phyloP scores from a whole-genome alignment of 2,329 filamentous ascomycete species.

The Diaporthe sp. region DNA sequence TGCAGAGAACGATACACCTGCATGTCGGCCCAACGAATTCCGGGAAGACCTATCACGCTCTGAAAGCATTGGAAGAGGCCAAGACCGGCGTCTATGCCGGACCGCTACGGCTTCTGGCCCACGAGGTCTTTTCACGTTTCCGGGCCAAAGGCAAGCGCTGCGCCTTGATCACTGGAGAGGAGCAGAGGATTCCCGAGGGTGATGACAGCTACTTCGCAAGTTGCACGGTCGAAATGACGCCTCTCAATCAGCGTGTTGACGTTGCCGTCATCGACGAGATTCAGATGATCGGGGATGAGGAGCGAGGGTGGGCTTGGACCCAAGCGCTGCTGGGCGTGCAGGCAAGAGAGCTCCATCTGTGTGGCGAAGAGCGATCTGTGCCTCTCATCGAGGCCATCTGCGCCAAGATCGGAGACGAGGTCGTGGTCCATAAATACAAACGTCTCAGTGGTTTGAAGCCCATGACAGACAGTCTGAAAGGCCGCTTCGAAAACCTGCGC shows the following conservation, averaged over 20 bases:
- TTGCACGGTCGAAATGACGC: slow-evolving; percentile 94
- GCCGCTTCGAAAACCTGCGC: slow-evolving; percentile 75
- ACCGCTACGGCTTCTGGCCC: slow-evolving; percentile 87
- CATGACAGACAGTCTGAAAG: slow-evolving; percentile 73
- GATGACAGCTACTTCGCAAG: slow-evolving; percentile 75
- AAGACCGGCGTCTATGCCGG: slow-evolving; percentile 89
- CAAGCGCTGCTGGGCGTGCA: slow-evolving; percentile 88
- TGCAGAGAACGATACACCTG: slow-evolving; percentile 88
- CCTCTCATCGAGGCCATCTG: slow-evolving; percentile 84
- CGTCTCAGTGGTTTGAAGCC: slow-evolving; percentile 84
- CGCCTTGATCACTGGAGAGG: slow-evolving; percentile 91
- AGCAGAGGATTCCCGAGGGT: slow-evolving; percentile 78
- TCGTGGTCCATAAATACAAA: slow-evolving; percentile 85
- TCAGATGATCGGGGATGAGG: slow-evolving; percentile 88
- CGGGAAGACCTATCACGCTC: slow-evolving; percentile 95
- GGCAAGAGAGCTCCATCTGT: slow-evolving; percentile 92
- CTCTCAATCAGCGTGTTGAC: slow-evolving; percentile 73
- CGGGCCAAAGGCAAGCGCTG: slow-evolving; percentile 82
- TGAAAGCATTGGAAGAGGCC: slow-evolving; percentile 85
- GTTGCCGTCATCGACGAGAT: slow-evolving; percentile 99
- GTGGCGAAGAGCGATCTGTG: slow-evolving; percentile 88
- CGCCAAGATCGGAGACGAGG: slow-evolving; percentile 83
- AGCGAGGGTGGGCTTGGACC: slow-evolving; percentile 95
- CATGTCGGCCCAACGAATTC: slow-evolving; percentile 98
- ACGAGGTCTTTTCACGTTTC: slow-evolving; percentile 94